phyloP scores from a whole-genome alignment of 441 rosid genomes.

The Flueggea neowawraea region DNA sequence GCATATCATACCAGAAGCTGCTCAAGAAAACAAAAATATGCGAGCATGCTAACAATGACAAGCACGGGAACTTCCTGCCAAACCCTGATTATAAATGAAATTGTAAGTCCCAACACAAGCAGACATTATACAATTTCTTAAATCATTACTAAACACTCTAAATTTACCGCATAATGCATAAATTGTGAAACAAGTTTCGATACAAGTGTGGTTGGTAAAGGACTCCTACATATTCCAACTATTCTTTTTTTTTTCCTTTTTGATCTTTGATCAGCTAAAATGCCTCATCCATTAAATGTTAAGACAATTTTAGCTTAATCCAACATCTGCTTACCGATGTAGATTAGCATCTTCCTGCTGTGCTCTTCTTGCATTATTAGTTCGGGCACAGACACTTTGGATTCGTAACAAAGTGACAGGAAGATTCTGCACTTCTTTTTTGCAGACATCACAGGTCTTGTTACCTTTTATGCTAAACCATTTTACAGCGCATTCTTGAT shows the following conservation, averaged over 20 bases:
- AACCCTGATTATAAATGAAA: conserved; percentile 43
- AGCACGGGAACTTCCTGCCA: conserved; percentile 97
- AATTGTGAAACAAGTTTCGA: no score
- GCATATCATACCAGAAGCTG: conserved; percentile 72
- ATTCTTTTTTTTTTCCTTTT: no score
- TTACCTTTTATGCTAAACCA: conserved; percentile 99
- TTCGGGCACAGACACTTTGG: conserved; percentile 47
- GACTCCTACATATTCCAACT: no score
- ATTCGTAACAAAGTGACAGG: conserved; percentile 88
- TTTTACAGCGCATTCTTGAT: conserved; percentile 93
- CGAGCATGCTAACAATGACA: conserved; percentile 93
- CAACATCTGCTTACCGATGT: conserved; percentile 45
- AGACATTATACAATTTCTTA: not conserved
- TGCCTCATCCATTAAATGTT: no score
- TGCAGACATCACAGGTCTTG: conserved; percentile 96
- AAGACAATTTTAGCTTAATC: not conserved
- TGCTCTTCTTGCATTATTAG: conserved; percentile 33
- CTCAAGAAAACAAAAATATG: conserved; percentile 95
- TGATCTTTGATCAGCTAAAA: no score
- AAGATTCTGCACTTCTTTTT: conserved; percentile 84
- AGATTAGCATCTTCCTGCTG: conserved; percentile 39
- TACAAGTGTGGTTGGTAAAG: no score
- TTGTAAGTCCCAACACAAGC: conserved; percentile 5
- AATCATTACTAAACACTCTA: not conserved
- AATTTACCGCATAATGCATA: not conserved